Percentiles rank a stretch among this genome's conserved stretches.
phyloP scores from a whole-genome alignment of 2,329 filamentous ascomycete genomes.

The Aureobasidium zeae region DNA sequence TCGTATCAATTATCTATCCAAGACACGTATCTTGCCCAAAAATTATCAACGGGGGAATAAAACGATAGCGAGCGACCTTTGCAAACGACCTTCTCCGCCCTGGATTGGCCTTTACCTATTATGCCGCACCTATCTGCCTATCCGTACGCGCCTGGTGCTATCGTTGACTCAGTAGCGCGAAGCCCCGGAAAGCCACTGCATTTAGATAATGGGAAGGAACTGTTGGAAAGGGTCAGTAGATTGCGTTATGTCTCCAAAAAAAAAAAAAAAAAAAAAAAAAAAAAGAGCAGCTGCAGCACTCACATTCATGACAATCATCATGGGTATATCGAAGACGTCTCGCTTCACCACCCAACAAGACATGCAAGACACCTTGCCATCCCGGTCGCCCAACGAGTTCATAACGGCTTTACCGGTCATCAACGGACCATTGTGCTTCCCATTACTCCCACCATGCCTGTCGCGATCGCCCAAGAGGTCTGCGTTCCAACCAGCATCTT shows the following conservation, averaged over 20 bases:
- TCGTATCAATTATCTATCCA: no score
- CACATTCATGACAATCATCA: conserved; percentile 97
- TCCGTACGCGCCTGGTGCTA: not conserved
- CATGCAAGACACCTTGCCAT: conserved; percentile 87
- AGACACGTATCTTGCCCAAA: no score
- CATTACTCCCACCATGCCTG: conserved; percentile 20
- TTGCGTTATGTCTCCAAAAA: not conserved
- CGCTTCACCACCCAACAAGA: conserved; percentile 97
- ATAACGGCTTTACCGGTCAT: conserved; percentile 64
- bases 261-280: no score
- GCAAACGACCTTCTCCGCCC: not conserved
- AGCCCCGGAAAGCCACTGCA: not conserved
- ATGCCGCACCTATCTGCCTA: not conserved
- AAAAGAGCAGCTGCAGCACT: conserved; percentile 37
- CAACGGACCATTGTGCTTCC: conserved; percentile 24
- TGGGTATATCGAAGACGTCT: conserved; percentile 96
- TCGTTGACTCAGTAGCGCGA: not conserved
- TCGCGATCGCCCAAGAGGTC: conserved; percentile 17
- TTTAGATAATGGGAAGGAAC: conserved; percentile 18
- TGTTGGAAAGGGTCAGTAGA: not conserved
- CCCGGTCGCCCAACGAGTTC: conserved; percentile 65
- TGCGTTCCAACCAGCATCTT: conserved; percentile 35
- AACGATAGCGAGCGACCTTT: no score
- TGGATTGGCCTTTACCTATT: conserved; percentile 1
- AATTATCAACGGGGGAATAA: no score